These are phyloP conservation scores for Haplographium delicatum DNA, from an alignment of 495 filamentous ascomycete species.

Conservation along the genomic window DNA sequence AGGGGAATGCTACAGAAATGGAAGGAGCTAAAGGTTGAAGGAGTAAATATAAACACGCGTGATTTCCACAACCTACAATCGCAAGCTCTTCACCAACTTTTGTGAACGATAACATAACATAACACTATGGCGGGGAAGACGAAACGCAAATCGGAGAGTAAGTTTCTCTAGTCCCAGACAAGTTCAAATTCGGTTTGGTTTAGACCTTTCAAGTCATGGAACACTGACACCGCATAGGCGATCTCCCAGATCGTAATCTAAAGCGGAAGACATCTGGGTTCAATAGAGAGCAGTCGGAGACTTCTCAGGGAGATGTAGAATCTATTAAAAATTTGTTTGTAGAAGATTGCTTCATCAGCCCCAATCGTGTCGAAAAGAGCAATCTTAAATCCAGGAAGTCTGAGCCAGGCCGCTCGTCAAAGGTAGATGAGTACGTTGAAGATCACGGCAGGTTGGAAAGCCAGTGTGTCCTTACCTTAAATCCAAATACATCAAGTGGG, in stretches of 20 bases:
- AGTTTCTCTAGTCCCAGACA: not conserved
- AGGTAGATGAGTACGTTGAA: slow-evolving; percentile 33
- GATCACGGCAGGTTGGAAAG: slow-evolving; percentile 32
- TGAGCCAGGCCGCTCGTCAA: slow-evolving; percentile 16
- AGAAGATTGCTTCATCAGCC: slow-evolving; percentile 7
- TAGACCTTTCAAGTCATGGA: not conserved
- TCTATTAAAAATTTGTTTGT: slow-evolving; percentile 12
- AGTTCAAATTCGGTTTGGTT: not conserved
- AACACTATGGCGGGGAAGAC: slow-evolving; percentile 6
- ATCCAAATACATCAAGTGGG: too few species aligned
- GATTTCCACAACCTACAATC: too few species aligned
- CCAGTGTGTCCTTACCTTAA: slow-evolving; percentile 19
- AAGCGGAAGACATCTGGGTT: slow-evolving; percentile 5
- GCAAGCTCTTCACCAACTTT: too few species aligned
- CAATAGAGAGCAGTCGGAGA: not conserved
- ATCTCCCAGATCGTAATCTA: slow-evolving; percentile 5
- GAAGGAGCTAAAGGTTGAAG: too few species aligned
- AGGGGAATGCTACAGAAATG: too few species aligned
- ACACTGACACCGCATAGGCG: slow-evolving; percentile 9
- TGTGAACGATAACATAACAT: too few species aligned
- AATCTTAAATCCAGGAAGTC: slow-evolving; percentile 8
- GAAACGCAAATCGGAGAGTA: slow-evolving; percentile 23
- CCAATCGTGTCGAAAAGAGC: slow-evolving; percentile 19
- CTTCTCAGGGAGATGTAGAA: not conserved
- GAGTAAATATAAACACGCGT: too few species aligned